Evolutionary conservation across 768 basidiomycete species (phyloP).

Genomic region (Tulasnella sp.): DNA sequence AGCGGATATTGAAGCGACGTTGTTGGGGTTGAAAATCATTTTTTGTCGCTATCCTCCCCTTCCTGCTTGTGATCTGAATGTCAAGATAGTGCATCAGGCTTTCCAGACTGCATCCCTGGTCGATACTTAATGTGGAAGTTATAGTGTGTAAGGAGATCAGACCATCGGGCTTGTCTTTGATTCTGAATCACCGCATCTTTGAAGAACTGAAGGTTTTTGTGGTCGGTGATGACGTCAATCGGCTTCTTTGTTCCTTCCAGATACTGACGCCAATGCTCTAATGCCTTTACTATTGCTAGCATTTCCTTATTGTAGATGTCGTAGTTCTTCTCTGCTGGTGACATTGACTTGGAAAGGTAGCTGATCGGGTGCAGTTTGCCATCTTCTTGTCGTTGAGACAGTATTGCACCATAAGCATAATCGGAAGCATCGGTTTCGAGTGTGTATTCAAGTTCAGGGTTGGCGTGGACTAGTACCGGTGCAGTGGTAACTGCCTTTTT

Average conservation of each 20-base stretch:
- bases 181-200: neutral
- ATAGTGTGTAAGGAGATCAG: neutral
- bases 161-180: neutral
- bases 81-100: neutral
- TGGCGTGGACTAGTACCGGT: neutral
- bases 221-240: constrained; percentile 22
- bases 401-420: neutral
- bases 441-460: neutral
- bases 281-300: constrained; percentile 2
- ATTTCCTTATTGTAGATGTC: constrained; percentile 9
- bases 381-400: neutral
- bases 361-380: neutral
- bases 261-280: constrained; percentile 20
- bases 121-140: neutral
- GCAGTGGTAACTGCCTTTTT: neutral
- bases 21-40: neutral
- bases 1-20: neutral
- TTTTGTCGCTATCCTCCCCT: neutral
- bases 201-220: constrained; percentile 22
- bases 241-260: constrained; percentile 19
- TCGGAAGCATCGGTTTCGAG: neutral
- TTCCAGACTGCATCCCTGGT: neutral
- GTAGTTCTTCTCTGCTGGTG: neutral
- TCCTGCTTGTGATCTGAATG: neutral
- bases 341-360: neutral